Evolutionary conservation across 495 filamentous ascomycete genomes (phyloP), one percentile per base, ranked within the genome.

Genomic region (Tuber brumale): DNA sequence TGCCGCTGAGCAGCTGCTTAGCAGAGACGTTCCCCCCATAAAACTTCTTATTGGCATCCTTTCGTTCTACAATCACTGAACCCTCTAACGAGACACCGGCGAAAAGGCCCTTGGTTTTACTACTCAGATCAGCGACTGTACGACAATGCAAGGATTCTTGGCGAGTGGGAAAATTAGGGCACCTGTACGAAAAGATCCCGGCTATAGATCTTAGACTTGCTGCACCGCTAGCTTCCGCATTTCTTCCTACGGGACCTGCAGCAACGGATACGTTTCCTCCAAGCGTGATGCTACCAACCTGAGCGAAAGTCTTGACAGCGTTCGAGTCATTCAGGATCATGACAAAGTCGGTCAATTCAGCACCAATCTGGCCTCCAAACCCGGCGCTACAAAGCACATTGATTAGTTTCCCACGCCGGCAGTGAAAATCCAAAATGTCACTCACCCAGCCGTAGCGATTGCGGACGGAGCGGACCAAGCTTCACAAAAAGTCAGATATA

Each of bases 311-410:
- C 83, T 92, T 93, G 61, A 99, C 95, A 39, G 95, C 95, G 61
- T 88, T 89, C 61, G 91, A 88, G 83, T 99, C 95, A 84, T 99
- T 99, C 71, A 99, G 90, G 76, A 98, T 97, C 87, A 99, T 98
- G 81, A 99, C 96, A 83, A 99, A 98, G 83, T 99, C 95, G 66
- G 96, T 98, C 76, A 99, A 86, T 84, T 99, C 95, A 86, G 97
- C 95, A 44, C 95, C 95, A 82, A 99, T 97, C 84, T 99, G 95
- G 35, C 95, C 95, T 80, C 95, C 95, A 79, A 98, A 94, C 41
- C 95, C 95, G 74, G 91, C 96, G 80, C 82, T 83, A 51, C 21
- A 70, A 31, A 70, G 21, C 7, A 70, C 57, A 76, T 61, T 76
- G 61, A 51, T 71, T 70, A n/a, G n/a, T 71, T 21, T 70, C 48